These are phyloP conservation scores for Xylaria sp. DNA, from an alignment of 2,329 filamentous ascomycete species.

Conservation along the genomic window DNA sequence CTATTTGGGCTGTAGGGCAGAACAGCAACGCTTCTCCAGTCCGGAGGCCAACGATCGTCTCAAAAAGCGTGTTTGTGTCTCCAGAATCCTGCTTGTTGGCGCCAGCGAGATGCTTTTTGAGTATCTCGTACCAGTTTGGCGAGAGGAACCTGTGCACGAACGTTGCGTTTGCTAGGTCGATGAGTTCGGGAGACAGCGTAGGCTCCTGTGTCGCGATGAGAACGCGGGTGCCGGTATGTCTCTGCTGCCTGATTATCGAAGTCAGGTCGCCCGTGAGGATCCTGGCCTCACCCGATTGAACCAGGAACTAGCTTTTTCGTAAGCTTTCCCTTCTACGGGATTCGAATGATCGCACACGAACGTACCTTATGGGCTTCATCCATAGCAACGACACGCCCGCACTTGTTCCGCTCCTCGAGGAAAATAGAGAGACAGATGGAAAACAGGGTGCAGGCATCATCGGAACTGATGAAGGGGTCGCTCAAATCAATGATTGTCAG, in stretches of 20 bases:
- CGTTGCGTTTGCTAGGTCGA: constrained; percentile 27
- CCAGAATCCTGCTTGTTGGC: constrained; percentile 8
- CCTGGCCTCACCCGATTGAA: constrained; percentile 16
- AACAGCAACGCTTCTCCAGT: constrained; percentile 31
- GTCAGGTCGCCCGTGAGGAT: constrained; percentile 23
- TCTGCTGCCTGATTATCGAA: constrained; percentile 27
- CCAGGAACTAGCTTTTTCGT: constrained; percentile 20
- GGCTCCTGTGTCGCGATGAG: constrained; percentile 31
- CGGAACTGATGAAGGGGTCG: constrained; percentile 56
- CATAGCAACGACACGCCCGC: constrained; percentile 53
- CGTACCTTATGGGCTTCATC: constrained; percentile 63
- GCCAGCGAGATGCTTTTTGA: constrained; percentile 26
- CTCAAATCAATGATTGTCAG: constrained; percentile 62
- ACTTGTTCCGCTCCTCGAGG: constrained; percentile 43
- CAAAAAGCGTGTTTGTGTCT: constrained; percentile 16
- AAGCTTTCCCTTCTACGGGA: not conserved
- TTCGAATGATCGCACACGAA: not conserved
- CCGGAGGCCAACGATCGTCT: constrained; percentile 21
- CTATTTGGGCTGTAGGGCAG: constrained; percentile 27
- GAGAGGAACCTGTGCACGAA: constrained; percentile 32
- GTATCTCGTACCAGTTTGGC: constrained; percentile 23
- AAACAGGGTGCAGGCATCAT: constrained; percentile 58
- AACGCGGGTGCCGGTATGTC: constrained; percentile 26
- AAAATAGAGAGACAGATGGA: constrained; percentile 57
- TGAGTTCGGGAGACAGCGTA: constrained; percentile 26